Evolutionary conservation across 2,329 filamentous ascomycete species (phyloP), one percentile per base, ranked within the genome.

Genomic region (Daldinia eschscholtzii): DNA sequence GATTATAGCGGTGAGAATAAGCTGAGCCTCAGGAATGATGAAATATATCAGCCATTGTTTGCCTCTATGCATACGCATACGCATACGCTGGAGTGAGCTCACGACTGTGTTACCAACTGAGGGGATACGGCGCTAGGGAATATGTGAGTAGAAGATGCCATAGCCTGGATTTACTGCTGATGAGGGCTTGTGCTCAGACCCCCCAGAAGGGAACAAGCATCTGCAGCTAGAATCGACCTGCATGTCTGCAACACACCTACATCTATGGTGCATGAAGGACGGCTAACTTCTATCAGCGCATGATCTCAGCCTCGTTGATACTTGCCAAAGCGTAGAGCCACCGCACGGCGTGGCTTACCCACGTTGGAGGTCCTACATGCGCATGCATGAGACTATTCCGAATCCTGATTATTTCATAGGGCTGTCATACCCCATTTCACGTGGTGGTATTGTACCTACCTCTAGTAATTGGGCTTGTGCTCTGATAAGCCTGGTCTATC

Each of bases 221-320:
- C 67, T 70, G 70, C 70, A 71, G 67, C 67, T 70, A 71, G 63
- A 57, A 63, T 61, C 60, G 61, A 46, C 65, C 37, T 71, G 68
- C 68, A 72, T 70, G 68, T 69, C 70, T 72, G 68, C 64, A 72
- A 70, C 68, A 72, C 70, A 71, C 68, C 70, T 57, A 62, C 68
- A 72, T 68, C 60, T 42, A 57, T 41, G 42, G 26, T 23, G 57
- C 65, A 61, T 60, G 42, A 35, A 61, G 52, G 57, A 33, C 53
- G 35, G 42, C 28, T 48, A 41, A 53, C 48, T 48, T 60, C 59
- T 50, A 63, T 57, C 44, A 57, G 62, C 41, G 33, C 62, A 57
- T 63, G 39, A 61, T 57, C 63, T 71, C 65, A 71, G 68, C 68
- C 68, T 71, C 63, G 68, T 28, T 62, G 23, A 41, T 39, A 56